phyloP scores from a whole-genome alignment of 2,329 filamentous ascomycete species.

The Akanthomyces uredinophilus region DNA sequence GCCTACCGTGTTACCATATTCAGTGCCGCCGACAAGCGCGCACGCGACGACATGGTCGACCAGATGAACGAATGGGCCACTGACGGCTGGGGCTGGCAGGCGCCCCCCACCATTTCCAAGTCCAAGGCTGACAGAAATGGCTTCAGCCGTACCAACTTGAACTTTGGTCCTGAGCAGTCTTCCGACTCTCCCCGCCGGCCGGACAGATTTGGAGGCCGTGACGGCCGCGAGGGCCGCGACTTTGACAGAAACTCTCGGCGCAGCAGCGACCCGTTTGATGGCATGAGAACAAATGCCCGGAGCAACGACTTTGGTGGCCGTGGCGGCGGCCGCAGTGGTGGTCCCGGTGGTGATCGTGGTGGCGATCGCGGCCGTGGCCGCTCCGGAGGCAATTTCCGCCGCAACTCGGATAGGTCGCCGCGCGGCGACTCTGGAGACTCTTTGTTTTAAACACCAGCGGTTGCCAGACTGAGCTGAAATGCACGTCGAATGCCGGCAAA shows the following conservation, averaged over 20 bases:
- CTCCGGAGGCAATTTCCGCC: slow-evolving; percentile 8
- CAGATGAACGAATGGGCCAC: slow-evolving; percentile 50
- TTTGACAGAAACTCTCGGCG: not conserved
- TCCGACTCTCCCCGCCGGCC: slow-evolving; percentile 10
- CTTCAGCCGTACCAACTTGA: slow-evolving; percentile 30
- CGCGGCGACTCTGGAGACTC: not conserved
- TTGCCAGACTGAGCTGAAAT: not conserved
- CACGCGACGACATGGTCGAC: slow-evolving; percentile 37
- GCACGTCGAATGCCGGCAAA: not conserved
- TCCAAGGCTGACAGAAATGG: slow-evolving; percentile 29
- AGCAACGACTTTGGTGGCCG: slow-evolving; percentile 13
- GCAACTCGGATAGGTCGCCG: not conserved
- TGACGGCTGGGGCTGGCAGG: slow-evolving; percentile 46
- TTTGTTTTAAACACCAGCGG: not conserved
- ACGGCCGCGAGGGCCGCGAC: slow-evolving; percentile 4
- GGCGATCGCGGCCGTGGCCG: slow-evolving; percentile 11
- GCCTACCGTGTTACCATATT: slow-evolving; percentile 53
- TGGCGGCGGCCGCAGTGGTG: not conserved
- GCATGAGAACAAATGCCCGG: slow-evolving; percentile 16
- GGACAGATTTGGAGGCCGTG: slow-evolving; percentile 14
- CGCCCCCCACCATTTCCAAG: slow-evolving; percentile 37
- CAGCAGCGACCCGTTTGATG: slow-evolving; percentile 21
- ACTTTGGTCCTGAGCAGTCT: slow-evolving; percentile 22
- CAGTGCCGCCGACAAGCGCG: slow-evolving; percentile 41
- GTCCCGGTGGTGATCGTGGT: not conserved